Evolutionary conservation across 2,329 filamentous ascomycete genomes (phyloP).

Genomic region (Penicillium rolfsii): DNA sequence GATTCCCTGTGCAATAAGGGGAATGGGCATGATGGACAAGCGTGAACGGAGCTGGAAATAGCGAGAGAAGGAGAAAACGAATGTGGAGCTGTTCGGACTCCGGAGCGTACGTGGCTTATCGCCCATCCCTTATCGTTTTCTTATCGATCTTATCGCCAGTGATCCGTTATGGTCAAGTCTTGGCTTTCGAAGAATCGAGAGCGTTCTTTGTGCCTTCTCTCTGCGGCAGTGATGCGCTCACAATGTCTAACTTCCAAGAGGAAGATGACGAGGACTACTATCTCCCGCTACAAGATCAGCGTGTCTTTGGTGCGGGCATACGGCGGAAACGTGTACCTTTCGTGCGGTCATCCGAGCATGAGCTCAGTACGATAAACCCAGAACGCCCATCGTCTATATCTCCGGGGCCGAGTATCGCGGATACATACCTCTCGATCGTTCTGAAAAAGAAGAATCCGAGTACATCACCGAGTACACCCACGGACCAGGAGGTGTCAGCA

Average conservation of each 20-base stretch:
- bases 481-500: not conserved
- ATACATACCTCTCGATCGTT: slow-evolving; percentile 54
- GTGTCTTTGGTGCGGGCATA: slow-evolving; percentile 65
- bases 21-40: slow-evolving; percentile 61
- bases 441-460: slow-evolving; percentile 32
- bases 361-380: slow-evolving; percentile 38
- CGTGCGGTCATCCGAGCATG: slow-evolving; percentile 54
- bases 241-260: slow-evolving; percentile 29
- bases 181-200: not conserved
- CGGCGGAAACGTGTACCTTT: slow-evolving; percentile 64
- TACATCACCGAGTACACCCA: not conserved
- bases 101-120: slow-evolving; percentile 22
- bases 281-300: slow-evolving; percentile 61
- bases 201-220: not conserved
- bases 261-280: slow-evolving; percentile 61
- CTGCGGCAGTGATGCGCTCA: not conserved
- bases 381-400: slow-evolving; percentile 32
- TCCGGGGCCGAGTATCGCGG: slow-evolving; percentile 37
- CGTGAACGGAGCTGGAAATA: slow-evolving; percentile 2
- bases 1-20: slow-evolving; percentile 59
- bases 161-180: not conserved
- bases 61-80: slow-evolving; percentile 15
- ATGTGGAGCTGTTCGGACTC: slow-evolving; percentile 15
- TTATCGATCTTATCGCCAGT: slow-evolving; percentile 18
- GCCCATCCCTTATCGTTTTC: not conserved